phyloP scores from a whole-genome alignment of 495 filamentous ascomycete genomes.

The Tuber borchii region DNA sequence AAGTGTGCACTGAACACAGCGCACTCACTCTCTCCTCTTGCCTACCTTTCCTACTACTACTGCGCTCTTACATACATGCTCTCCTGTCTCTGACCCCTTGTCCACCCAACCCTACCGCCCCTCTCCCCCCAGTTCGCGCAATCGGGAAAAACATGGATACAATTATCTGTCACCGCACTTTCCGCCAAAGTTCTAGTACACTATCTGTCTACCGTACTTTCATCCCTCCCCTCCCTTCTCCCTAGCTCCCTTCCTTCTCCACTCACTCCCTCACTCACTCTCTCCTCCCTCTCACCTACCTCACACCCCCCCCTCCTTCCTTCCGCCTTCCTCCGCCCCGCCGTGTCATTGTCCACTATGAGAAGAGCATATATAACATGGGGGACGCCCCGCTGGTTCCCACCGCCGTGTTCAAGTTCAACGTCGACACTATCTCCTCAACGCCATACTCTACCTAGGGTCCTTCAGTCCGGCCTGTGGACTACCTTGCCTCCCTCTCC shows the following conservation, averaged over 20 bases:
- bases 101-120: constrained; percentile 6
- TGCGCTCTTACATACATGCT: constrained; percentile 23
- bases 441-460: background rate
- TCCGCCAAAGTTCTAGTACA: constrained; percentile 8
- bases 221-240: background rate
- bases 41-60: background rate
- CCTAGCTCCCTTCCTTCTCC: background rate
- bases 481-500: background rate
- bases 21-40: constrained; percentile 11
- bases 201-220: background rate
- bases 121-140: constrained; percentile 21
- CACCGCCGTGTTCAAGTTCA: background rate
- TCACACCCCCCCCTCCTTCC: background rate
- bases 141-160: constrained; percentile 36
- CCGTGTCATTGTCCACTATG: background rate
- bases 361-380: constrained; percentile 6
- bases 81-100: constrained; percentile 34
- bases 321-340: background rate
- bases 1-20: constrained; percentile 28
- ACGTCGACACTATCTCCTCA: background rate
- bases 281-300: background rate
- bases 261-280: background rate
- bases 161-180: constrained; percentile 37
- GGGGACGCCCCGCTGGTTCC: background rate
- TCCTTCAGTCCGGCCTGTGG: background rate